Conservation (phyloP, 176 grass and related monocot species). For the Aegilops bicornis region DNA sequence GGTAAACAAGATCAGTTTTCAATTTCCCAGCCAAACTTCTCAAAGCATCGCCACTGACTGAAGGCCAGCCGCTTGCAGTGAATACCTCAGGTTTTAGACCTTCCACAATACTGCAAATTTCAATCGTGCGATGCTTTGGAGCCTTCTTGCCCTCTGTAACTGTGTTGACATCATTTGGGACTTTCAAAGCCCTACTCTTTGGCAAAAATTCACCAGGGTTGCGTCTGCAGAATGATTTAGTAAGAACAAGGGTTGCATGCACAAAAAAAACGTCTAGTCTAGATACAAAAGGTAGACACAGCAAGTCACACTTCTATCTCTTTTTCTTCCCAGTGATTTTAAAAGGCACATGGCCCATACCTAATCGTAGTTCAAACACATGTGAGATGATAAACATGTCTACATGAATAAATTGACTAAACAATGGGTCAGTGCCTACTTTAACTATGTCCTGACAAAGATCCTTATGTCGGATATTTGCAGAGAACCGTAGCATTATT, state of each 20-base stretch:
- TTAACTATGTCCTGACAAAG: not conserved
- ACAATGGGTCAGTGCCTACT: not conserved
- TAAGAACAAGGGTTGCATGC: constrained; percentile 5
- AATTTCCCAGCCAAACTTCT: constrained; percentile 76
- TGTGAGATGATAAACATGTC: constrained; percentile 5
- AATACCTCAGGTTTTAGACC: constrained; percentile 61
- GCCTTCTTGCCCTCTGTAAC: constrained; percentile 49
- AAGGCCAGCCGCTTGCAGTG: constrained; percentile 80
- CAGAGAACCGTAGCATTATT: not conserved
- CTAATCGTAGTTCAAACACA: not conserved
- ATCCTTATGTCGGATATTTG: not conserved
- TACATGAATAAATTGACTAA: not conserved
- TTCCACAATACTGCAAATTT: constrained; percentile 60
- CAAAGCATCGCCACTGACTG: constrained; percentile 71
- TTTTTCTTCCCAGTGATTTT: not conserved
- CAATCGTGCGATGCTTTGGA: constrained; percentile 69
- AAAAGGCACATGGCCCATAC: not conserved
- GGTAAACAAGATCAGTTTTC: constrained; percentile 55
- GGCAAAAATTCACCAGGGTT: constrained; percentile 69
- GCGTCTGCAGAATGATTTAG: constrained; percentile 38
- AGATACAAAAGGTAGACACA: constrained; percentile 14
- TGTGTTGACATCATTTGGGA: constrained; percentile 51
- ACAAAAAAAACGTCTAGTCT: not conserved
- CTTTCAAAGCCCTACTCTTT: constrained; percentile 61
- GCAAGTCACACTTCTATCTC: not conserved